phyloP scores from a whole-genome alignment of 768 basidiomycete species.

The Exsudoporus frostii region DNA sequence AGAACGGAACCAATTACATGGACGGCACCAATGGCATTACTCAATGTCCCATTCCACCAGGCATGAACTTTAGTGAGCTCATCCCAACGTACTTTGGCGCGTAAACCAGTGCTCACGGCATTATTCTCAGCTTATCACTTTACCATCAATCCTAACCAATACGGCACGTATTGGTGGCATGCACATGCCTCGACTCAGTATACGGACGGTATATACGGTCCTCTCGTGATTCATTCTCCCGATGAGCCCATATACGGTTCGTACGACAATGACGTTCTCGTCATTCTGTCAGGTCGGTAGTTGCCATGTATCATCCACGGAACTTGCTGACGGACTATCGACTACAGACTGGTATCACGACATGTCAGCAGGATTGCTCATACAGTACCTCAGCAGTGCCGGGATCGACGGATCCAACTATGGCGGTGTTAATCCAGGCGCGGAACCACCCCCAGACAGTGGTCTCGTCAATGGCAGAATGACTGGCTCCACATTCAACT shows the following conservation, averaged over 20 bases:
- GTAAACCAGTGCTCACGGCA: not conserved
- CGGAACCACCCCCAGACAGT: slow-evolving; percentile 39
- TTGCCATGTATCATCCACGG: not conserved
- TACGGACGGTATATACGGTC: slow-evolving; percentile 50
- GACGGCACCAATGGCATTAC: slow-evolving; percentile 48
- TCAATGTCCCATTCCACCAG: slow-evolving; percentile 54
- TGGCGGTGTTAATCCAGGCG: slow-evolving; percentile 28
- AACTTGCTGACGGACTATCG: not conserved
- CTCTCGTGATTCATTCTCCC: slow-evolving; percentile 44
- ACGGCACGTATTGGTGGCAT: slow-evolving; percentile 52
- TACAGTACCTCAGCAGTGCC: slow-evolving; percentile 28
- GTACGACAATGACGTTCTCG: slow-evolving; percentile 40
- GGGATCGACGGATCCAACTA: slow-evolving; percentile 30
- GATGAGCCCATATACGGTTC: slow-evolving; percentile 29
- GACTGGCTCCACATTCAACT: slow-evolving; percentile 24
- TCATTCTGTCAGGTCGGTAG: slow-evolving; percentile 35
- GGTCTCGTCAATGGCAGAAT: slow-evolving; percentile 35
- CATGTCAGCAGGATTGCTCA: slow-evolving; percentile 29
- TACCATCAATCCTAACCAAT: slow-evolving; percentile 39
- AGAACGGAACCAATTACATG: slow-evolving; percentile 46
- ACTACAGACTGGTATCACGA: slow-evolving; percentile 33
- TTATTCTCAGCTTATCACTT: slow-evolving; percentile 33
- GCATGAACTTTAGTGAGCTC: slow-evolving; percentile 37
- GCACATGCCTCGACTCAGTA: slow-evolving; percentile 38
- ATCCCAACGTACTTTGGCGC: not conserved